A percentile compares a stretch with the other conserved stretches of the same genome.
These are phyloP conservation scores for Poa annua DNA, from an alignment of 176 grass and related monocot species.

Conservation along the genomic window DNA sequence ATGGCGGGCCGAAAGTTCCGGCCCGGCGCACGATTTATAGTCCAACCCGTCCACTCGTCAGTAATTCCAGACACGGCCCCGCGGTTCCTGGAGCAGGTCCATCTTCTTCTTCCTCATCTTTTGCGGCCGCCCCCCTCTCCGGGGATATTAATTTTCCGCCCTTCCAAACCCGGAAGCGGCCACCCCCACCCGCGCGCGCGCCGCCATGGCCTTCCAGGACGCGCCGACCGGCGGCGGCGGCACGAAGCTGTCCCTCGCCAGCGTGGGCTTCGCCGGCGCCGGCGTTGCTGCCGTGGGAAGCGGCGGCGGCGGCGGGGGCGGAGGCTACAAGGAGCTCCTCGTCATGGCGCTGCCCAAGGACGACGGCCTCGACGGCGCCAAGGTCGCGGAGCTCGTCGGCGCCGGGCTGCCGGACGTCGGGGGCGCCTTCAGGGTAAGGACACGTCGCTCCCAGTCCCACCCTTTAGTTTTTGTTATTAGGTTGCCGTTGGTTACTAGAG, in stretches of 20 bases:
- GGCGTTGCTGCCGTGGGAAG: neutral
- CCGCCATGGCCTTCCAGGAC: conserved; percentile 45
- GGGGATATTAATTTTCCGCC: neutral
- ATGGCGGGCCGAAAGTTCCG: neutral
- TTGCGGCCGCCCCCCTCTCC: neutral
- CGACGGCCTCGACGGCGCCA: conserved; percentile 48
- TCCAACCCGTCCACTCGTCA: neutral
- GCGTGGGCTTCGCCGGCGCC: conserved; percentile 39
- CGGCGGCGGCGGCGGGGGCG: neutral
- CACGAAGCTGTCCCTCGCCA: conserved; percentile 40
- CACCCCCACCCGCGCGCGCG: neutral
- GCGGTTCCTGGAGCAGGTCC: neutral
- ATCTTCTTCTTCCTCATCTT: too few species aligned
- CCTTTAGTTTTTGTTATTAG: neutral
- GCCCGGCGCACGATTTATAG: neutral
- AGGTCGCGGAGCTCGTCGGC: conserved; percentile 41
- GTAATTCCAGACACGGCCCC: neutral
- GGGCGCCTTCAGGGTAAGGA: conserved; percentile 42
- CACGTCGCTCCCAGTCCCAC: neutral
- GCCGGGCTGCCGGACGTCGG: conserved; percentile 54
- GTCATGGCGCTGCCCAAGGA: conserved; percentile 53
- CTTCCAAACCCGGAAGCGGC: neutral
- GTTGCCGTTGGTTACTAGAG: neutral
- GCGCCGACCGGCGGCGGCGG: conserved; percentile 27
- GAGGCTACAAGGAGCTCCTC: conserved; percentile 55